Conservation (phyloP, 345 rosid species). For the Arabis hirsuta region DNA sequence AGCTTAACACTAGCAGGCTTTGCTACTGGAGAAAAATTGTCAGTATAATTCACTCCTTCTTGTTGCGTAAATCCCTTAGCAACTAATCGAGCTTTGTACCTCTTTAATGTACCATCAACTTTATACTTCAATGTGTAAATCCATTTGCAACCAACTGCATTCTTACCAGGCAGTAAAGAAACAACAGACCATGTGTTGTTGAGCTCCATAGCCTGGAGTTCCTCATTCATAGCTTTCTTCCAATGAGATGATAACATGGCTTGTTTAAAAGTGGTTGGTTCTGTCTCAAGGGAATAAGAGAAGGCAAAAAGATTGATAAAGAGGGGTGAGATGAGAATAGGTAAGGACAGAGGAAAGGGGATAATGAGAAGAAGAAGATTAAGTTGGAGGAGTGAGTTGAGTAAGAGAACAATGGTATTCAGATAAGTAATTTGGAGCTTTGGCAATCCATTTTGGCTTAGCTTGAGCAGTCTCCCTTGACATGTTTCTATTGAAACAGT, state of each 20-base stretch:
- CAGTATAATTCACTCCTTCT: not conserved
- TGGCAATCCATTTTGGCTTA: not conserved
- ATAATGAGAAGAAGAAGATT: no score
- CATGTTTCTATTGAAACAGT: no score
- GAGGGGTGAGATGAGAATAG: rapidly evolving
- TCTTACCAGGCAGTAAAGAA: no score
- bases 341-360: no score
- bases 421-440: not conserved
- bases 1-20: not conserved
- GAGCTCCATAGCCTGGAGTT: not conserved
- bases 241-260: not conserved
- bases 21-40: not conserved
- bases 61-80: not conserved
- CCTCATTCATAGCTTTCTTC: not conserved
- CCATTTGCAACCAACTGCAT: no score
- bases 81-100: no score
- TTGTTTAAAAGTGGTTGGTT: not conserved
- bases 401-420: rapidly evolving
- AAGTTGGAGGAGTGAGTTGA: no score
- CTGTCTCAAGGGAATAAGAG: not conserved
- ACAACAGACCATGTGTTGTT: not conserved
- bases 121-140: no score
- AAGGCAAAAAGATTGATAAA: not conserved
- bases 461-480: no score
- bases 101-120: no score